phyloP scores from a whole-genome alignment of 2,329 filamentous ascomycete genomes.

The Ophiobolus disseminans region DNA sequence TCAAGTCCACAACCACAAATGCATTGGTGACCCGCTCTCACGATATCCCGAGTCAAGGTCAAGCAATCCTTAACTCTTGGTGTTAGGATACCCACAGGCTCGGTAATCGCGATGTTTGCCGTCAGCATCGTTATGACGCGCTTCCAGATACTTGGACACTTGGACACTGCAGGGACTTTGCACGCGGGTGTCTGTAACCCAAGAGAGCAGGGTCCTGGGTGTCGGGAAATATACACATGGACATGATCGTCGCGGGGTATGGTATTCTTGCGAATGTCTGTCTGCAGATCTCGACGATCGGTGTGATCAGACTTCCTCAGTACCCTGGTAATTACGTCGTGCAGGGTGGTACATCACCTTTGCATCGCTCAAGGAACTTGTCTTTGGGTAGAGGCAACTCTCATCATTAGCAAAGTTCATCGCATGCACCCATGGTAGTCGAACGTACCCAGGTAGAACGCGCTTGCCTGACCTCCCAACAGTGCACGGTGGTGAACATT shows the following conservation, averaged over 20 bases:
- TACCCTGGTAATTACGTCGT: too few relatives aligned
- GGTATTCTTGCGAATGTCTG: too few relatives aligned
- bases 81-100: background rate
- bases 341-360: background rate
- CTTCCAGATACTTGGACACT: background rate
- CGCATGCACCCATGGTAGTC: too few relatives aligned
- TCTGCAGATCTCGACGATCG: too few relatives aligned
- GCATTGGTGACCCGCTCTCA: background rate
- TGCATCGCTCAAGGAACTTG: background rate
- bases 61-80: background rate
- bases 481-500: too few relatives aligned
- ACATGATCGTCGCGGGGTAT: background rate
- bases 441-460: too few relatives aligned
- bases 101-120: background rate
- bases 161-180: conserved; percentile 5
- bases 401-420: too few relatives aligned
- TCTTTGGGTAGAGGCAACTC: background rate
- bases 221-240: background rate
- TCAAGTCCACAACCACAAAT: too few relatives aligned
- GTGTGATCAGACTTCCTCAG: too few relatives aligned
- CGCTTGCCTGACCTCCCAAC: too few relatives aligned
- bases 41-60: background rate
- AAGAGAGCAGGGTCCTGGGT: background rate
- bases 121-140: background rate
- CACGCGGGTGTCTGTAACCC: background rate